phyloP scores from a whole-genome alignment of 495 filamentous ascomycete genomes.

The Penicillium atrosanguineum region DNA sequence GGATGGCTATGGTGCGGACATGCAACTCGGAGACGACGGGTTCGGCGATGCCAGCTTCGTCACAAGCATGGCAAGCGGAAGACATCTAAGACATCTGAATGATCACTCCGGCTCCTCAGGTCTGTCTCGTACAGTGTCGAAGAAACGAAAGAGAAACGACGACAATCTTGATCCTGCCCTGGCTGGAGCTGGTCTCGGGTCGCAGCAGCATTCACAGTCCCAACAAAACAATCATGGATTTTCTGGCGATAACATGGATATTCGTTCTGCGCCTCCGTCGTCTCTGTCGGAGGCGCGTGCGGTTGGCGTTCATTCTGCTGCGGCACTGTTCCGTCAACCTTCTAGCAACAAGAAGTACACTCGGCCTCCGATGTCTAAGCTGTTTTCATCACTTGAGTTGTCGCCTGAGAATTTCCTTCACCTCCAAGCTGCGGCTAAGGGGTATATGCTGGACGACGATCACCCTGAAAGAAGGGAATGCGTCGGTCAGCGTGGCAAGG shows the following conservation, averaged over 20 bases:
- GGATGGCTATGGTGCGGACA: slow-evolving; percentile 39
- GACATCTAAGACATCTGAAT: slow-evolving; percentile 40
- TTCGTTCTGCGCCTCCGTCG: slow-evolving; percentile 36
- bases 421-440: slow-evolving; percentile 58
- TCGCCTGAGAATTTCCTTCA: slow-evolving; percentile 58
- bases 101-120: slow-evolving; percentile 79
- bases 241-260: slow-evolving; percentile 35
- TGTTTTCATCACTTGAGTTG: slow-evolving; percentile 57
- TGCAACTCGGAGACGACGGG: slow-evolving; percentile 43
- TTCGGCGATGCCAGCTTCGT: slow-evolving; percentile 41
- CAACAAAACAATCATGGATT: slow-evolving; percentile 32
- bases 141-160: slow-evolving; percentile 45
- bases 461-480: slow-evolving; percentile 58
- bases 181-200: slow-evolving; percentile 24
- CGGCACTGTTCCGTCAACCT: slow-evolving; percentile 55
- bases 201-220: slow-evolving; percentile 28
- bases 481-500: slow-evolving; percentile 57
- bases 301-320: slow-evolving; percentile 55
- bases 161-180: slow-evolving; percentile 47
- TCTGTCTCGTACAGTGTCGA: slow-evolving; percentile 48
- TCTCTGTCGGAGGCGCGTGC: slow-evolving; percentile 47
- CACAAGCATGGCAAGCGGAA: slow-evolving; percentile 23
- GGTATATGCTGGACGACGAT: slow-evolving; percentile 57
- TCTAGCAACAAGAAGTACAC: slow-evolving; percentile 58
- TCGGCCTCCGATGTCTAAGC: slow-evolving; percentile 59